These are phyloP conservation scores for Xylaria sp. DNA, from an alignment of 2,329 filamentous ascomycete genomes.

Conservation along the genomic window DNA sequence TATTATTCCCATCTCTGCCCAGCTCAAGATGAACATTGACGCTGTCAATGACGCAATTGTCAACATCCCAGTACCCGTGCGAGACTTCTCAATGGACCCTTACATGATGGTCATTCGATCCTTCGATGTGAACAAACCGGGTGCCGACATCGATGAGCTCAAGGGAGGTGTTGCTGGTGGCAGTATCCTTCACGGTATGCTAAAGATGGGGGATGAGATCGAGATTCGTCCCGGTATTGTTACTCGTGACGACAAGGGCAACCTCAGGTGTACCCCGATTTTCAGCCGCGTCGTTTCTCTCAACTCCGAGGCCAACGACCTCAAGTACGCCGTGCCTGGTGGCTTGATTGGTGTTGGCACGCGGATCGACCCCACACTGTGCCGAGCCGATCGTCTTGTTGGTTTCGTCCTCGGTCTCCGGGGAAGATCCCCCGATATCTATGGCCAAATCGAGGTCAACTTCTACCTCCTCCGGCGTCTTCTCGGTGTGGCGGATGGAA, in stretches of 20 bases:
- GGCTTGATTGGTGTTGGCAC: constrained; percentile 98
- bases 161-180: constrained; percentile 99
- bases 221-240: constrained; percentile 99
- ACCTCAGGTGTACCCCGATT: constrained; percentile 96
- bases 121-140: constrained; percentile 99
- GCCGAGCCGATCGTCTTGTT: constrained; percentile 97
- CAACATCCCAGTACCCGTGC: constrained; percentile 89
- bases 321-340: constrained; percentile 98
- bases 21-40: constrained; percentile 99
- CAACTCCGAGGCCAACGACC: constrained; percentile 97
- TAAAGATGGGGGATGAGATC: constrained; percentile 97
- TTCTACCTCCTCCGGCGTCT: constrained; percentile 97
- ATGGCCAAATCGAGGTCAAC: constrained; percentile 98
- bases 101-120: constrained; percentile 99
- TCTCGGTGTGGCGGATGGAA: constrained; percentile 96
- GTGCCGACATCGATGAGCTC: constrained; percentile 97
- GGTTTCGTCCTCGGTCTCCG: constrained; percentile 97
- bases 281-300: constrained; percentile 94
- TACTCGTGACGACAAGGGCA: constrained; percentile 90
- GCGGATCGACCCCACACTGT: constrained; percentile 95
- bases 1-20: constrained; percentile 95
- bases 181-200: constrained; percentile 92
- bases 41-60: constrained; percentile 96
- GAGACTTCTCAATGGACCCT: constrained; percentile 91
- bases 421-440: constrained; percentile 93